Evolutionary conservation across 306 rosid genomes (phyloP).

Genomic region (Styphnolobium japonicum): DNA sequence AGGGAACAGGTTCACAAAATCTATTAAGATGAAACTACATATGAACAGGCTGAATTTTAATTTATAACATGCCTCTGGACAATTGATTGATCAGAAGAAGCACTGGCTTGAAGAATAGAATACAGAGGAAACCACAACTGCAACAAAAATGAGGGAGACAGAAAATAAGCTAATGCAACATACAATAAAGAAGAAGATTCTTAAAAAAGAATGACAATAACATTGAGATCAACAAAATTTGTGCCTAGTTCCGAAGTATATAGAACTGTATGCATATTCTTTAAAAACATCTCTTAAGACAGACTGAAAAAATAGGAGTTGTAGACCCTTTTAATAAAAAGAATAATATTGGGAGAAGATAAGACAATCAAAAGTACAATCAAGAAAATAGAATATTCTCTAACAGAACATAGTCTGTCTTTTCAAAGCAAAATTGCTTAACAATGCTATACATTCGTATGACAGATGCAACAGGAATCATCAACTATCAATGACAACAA

Average conservation of each 20-base stretch:
- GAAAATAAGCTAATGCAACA: conserved; percentile 14
- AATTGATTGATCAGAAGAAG: conserved; percentile 40
- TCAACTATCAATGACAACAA: not conserved
- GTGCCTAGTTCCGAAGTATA: not conserved
- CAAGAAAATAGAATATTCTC: not conserved
- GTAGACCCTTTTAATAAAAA: not conserved
- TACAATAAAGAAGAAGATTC: not conserved
- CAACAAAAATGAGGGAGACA: conserved; percentile 28
- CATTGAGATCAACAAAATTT: not conserved
- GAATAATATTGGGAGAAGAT: not conserved
- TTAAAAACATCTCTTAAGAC: not conserved
- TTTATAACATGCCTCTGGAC: conserved; percentile 50
- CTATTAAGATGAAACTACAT: not conserved
- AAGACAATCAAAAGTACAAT: not conserved
- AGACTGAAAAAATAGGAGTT: too few species aligned
- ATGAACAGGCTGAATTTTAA: not conserved
- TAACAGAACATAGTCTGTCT: not conserved
- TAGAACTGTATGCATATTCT: not conserved
- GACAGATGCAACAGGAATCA: too few species aligned
- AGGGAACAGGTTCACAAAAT: not conserved
- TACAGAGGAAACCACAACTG: conserved; percentile 94
- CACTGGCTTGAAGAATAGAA: conserved; percentile 47
- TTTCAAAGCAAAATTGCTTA: too few species aligned
- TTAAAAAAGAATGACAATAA: not conserved
- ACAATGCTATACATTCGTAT: too few species aligned